These are phyloP conservation scores for Monosporascus sp. DNA, from an alignment of 2,329 filamentous ascomycete species.

Conservation along the genomic window DNA sequence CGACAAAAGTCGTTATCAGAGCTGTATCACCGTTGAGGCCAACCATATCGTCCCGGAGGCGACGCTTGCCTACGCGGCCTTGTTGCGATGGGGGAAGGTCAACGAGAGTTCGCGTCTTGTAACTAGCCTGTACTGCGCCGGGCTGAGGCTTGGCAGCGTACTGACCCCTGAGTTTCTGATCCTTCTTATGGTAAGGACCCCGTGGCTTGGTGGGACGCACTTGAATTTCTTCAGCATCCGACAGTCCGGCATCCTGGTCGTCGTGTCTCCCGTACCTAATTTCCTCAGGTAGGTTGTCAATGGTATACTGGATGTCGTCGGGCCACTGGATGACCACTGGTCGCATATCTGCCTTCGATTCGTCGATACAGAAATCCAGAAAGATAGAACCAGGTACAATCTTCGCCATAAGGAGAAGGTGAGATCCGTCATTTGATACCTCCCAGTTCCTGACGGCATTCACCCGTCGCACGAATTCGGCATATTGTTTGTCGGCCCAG, in stretches of 20 bases:
- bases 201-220: not conserved
- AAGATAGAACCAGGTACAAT: conserved; percentile 33
- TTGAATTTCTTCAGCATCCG: not conserved
- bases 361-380: conserved; percentile 29
- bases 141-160: conserved; percentile 2
- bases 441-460: conserved; percentile 43
- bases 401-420: conserved; percentile 26
- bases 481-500: conserved; percentile 17
- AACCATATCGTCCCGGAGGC: conserved; percentile 24
- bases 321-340: conserved; percentile 31
- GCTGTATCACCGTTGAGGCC: conserved; percentile 39
- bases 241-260: conserved; percentile 23
- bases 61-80: conserved; percentile 28
- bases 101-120: conserved; percentile 24
- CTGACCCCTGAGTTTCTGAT: conserved; percentile 1
- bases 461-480: conserved; percentile 20
- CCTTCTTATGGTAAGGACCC: not conserved
- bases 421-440: conserved; percentile 30
- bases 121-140: conserved; percentile 17
- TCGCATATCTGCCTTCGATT: conserved; percentile 17
- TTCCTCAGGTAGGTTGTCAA: conserved; percentile 38
- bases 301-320: conserved; percentile 33
- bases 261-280: conserved; percentile 24
- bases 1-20: conserved; percentile 53
- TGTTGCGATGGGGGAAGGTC: conserved; percentile 23